Base-by-base conservation (phyloP, 345 rosid genomes). In the Brassica cretica region DNA sequence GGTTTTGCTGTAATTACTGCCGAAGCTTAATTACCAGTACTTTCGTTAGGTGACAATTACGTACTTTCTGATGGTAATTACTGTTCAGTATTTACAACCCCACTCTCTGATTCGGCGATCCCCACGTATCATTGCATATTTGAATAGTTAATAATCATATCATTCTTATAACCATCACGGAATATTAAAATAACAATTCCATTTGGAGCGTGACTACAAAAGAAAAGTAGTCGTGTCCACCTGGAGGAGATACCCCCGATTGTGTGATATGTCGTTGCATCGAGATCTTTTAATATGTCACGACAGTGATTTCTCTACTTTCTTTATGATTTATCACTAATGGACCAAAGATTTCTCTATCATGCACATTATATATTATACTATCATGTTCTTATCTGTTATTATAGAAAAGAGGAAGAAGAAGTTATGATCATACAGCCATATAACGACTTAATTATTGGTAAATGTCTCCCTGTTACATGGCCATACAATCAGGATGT, bases 201-300 rank as follows among this genome's bases (percentile, higher is more conserved):
- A 25, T 53, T 70, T 55, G 75, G 65, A 53, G 74, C 53, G 24
- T 64, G 62, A 46, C 27, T 18, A 8, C 21, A 46, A 32, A 59
- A 27, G 55, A 24, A 14, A 27, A 44, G 32, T 51, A 63, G 75
- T 25, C 65, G 71, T 77, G 8, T 6, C 75, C 80, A 73, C 49
- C 68, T 49, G 78, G 65, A 49, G 53, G 64, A 66, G 58, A 59
- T 67, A 67, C 18, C 9, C 18, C 30, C 32, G 66, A n/a, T n/a
- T 35, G 37, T 41, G 24, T 58, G 72, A 59, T 68, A 41, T 5
- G 61, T 72, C 37, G 25, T 64, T 63, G 71, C 65, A 14, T 55
- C 37, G 6, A 71, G 66, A 65, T 63, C 51, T 30, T 64, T 33
- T 11, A 10, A 5, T 49, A n/a, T 49, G 11, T 76, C 7, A 10